Conservation (phyloP, 345 rosid species). For the Citrus sp. region DNA sequence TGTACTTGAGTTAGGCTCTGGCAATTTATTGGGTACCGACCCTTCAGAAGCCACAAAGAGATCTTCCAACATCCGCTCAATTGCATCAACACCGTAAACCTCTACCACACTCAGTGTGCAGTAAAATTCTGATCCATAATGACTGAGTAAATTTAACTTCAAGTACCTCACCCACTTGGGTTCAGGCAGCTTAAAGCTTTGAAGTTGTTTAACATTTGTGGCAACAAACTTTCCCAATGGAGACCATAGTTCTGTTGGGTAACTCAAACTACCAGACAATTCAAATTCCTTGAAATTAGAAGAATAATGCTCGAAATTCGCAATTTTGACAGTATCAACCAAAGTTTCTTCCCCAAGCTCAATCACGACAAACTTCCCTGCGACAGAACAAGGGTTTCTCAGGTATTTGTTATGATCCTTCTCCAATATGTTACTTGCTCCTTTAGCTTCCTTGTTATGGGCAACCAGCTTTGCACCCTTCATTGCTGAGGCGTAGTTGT, state of each 20-base stretch:
- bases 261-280: slow-evolving; percentile 71
- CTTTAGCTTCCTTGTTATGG: slow-evolving; percentile 88
- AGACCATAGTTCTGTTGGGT: slow-evolving; percentile 69
- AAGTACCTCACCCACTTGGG: slow-evolving; percentile 94
- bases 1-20: slow-evolving; percentile 30
- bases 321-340: slow-evolving; percentile 82
- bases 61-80: slow-evolving; percentile 94
- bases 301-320: slow-evolving; percentile 87
- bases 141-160: slow-evolving; percentile 65
- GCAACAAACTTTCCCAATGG: slow-evolving; percentile 63
- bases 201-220: slow-evolving; percentile 71
- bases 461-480: slow-evolving; percentile 90
- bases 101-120: slow-evolving; percentile 83
- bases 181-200: slow-evolving; percentile 67
- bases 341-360: slow-evolving; percentile 87
- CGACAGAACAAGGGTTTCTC: slow-evolving; percentile 80
- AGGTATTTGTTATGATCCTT: slow-evolving; percentile 80
- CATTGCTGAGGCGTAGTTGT: slow-evolving; percentile 72
- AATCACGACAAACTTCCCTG: slow-evolving; percentile 70
- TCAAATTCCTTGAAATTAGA: slow-evolving; percentile 80
- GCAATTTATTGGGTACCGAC: slow-evolving; percentile 29
- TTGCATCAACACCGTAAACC: slow-evolving; percentile 88
- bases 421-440: slow-evolving; percentile 79
- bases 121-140: slow-evolving; percentile 93
- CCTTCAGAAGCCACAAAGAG: slow-evolving; percentile 56